Base-by-base conservation (phyloP, 768 basidiomycete genomes). In the Boletus rubroflammeus region DNA sequence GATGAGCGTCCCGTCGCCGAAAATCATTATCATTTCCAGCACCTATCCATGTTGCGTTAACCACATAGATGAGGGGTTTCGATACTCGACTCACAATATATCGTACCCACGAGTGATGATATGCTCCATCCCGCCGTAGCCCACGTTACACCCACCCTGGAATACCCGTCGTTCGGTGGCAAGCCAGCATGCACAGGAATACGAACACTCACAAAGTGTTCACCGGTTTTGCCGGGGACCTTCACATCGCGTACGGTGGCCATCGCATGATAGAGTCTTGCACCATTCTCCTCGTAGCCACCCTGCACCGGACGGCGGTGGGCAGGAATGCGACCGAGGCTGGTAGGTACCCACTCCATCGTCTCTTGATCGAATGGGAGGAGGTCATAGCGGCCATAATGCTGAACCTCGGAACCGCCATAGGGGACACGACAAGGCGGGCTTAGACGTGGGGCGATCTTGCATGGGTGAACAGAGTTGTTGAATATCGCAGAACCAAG, bases 391-490 rank as follows among this genome's bases (percentile, higher is more conserved):
- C 88, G 77, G 1, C 88, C 88, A 8, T 72, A 52, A 58, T 92
- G 89, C 29, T 67, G 73, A 38, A 76, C 52, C 71, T 90, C 89
- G 5, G 56, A 60, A 6, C 86, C 86, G 14, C 80, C 87, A 60
- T 80, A 89, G 3, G 88, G 75, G 2, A 90, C 84, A 23, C 71
- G 77, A 64, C 68, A 81, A 55, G 68, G 74, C 59, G 58, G 78
- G 64, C n/a, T 63, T n/a, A 88, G 79, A 58, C 77, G 67, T 10
- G 84, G 81, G 1, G 75, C 82, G 61, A 92, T 81, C 75, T 93
- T 93, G 80, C 90, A 92, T 4, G 90, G 90, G 55, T 93, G 90
- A 3, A 91, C 86, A 0, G 84, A 82, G 56, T 75, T 72, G 51
- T 59, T 75, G 64, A 90, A 75, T 43, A 91, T 71, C 11, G 88